Evolutionary conservation across 2,329 filamentous ascomycete species (phyloP).

Genomic region (Pezicula carpinea): DNA sequence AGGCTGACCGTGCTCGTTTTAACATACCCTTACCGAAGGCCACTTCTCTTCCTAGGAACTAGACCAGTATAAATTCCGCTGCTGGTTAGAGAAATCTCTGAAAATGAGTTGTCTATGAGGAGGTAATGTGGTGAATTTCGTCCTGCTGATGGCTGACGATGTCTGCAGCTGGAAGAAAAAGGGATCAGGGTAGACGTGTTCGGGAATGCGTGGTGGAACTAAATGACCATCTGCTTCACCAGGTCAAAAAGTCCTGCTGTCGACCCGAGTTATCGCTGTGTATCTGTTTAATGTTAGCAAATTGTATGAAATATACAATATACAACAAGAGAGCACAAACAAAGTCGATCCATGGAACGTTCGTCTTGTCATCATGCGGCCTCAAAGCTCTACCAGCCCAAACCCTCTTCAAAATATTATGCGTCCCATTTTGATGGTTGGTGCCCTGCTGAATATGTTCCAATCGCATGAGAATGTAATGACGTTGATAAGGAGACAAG

Average conservation of each 20-base stretch:
- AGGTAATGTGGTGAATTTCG: too few species aligned
- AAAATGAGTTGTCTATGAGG: too few species aligned
- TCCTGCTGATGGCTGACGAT: too few species aligned
- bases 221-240: neutral
- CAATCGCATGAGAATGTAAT: conserved; percentile 1
- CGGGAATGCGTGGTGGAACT: too few species aligned
- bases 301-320: neutral
- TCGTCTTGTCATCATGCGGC: neutral
- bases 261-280: neutral
- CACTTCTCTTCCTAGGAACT: too few species aligned
- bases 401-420: neutral
- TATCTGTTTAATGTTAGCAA: neutral
- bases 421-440: neutral
- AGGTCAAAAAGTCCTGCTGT: conserved; percentile 1
- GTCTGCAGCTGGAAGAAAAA: too few species aligned
- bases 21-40: too few species aligned
- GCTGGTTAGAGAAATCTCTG: too few species aligned
- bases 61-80: too few species aligned
- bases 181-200: too few species aligned
- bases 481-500: neutral
- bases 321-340: neutral
- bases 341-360: conserved; percentile 2
- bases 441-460: conserved; percentile 1
- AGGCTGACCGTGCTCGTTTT: too few species aligned
- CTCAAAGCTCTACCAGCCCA: conserved; percentile 2